Evolutionary conservation across 1,284 basidiomycete genomes (phyloP).

Genomic region (Lentinula novae-zelandiae): DNA sequence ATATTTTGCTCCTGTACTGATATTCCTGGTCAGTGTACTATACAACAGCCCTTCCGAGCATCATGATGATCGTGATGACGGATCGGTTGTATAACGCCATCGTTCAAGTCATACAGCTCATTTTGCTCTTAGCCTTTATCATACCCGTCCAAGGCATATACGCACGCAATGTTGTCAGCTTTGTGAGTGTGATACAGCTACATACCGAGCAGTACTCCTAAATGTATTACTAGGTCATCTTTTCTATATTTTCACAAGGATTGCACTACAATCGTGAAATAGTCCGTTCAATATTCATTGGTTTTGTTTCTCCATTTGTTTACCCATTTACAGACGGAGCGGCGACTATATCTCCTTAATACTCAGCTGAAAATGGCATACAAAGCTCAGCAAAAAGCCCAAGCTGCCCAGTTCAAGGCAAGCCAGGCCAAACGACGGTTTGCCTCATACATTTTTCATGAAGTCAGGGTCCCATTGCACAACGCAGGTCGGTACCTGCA

Average conservation of each 20-base stretch:
- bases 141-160: conserved; percentile 26
- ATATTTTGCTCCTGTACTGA: background rate
- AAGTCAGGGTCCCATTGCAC: conserved; percentile 53
- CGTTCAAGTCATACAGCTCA: conserved; percentile 19
- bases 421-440: conserved; percentile 26
- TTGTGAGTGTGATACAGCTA: conserved; percentile 15
- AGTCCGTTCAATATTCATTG: conserved; percentile 15
- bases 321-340: conserved; percentile 26
- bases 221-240: conserved; percentile 7
- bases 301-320: conserved; percentile 1
- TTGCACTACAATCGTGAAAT: conserved; percentile 30
- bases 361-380: conserved; percentile 45
- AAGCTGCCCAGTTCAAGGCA: conserved; percentile 44
- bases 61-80: conserved; percentile 25
- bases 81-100: conserved; percentile 22
- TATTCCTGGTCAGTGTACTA: conserved; percentile 18
- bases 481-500: conserved; percentile 35
- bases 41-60: conserved; percentile 19
- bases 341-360: conserved; percentile 47
- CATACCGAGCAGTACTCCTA: background rate
- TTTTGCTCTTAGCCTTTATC: conserved; percentile 20
- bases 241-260: conserved; percentile 29
- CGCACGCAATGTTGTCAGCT: conserved; percentile 24
- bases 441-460: conserved; percentile 27
- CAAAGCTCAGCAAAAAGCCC: conserved; percentile 46